Evolutionary conservation across 257 asterid species (phyloP).

Genomic region (Nicotiana knightiana): DNA sequence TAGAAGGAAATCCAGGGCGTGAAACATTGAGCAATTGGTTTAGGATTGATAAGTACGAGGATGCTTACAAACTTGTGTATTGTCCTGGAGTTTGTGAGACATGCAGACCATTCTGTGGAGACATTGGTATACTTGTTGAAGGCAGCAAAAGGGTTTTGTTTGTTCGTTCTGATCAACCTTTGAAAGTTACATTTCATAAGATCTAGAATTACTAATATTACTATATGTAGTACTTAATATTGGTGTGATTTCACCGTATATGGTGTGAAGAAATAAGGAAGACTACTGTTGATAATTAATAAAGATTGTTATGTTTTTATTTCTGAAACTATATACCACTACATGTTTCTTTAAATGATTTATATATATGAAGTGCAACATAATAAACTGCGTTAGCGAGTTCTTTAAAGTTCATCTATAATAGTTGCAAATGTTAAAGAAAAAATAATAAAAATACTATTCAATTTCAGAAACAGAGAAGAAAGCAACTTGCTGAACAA

Average conservation of each 20-base stretch:
- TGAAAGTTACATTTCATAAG: neutral
- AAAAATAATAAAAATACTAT: too few relatives aligned
- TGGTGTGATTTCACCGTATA: neutral
- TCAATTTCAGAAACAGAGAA: too few relatives aligned
- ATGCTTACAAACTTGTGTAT: conserved; percentile 10
- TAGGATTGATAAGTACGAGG: neutral
- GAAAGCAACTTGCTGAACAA: neutral
- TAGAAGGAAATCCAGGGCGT: conserved; percentile 15
- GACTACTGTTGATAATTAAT: neutral
- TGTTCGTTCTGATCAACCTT: conserved; percentile 3
- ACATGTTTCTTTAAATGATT: neutral
- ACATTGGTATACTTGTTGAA: neutral
- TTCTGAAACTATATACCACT: too few relatives aligned
- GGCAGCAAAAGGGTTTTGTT: neutral
- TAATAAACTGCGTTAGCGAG: too few relatives aligned
- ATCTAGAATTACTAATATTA: neutral
- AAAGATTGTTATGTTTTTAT: neutral
- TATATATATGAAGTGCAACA: too few relatives aligned
- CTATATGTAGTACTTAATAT: too few relatives aligned
- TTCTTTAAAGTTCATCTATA: too few relatives aligned
- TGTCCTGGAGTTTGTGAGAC: conserved; percentile 12
- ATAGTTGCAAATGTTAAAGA: too few relatives aligned
- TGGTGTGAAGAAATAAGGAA: neutral
- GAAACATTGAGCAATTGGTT: conserved; percentile 8
- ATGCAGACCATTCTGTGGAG: conserved; percentile 4